Percentiles rank a stretch among this genome's conserved stretches.
These are phyloP conservation scores for Cyclotella kingstonii DNA, from an alignment of 108 stramenopile species.

Conservation along the genomic window DNA sequence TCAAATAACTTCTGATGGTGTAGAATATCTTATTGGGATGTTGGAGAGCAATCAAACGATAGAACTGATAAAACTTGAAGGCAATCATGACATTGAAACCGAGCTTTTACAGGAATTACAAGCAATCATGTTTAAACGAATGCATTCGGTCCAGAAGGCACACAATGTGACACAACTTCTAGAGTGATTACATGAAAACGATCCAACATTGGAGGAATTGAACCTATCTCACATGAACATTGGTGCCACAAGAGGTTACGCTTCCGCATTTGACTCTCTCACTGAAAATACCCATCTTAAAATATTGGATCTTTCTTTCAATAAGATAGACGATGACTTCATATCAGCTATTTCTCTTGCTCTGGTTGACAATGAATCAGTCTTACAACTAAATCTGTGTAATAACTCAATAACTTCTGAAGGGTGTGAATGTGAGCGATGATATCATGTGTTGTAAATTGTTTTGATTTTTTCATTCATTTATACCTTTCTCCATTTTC, in stretches of 20 bases:
- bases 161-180: not conserved
- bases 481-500: not conserved
- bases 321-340: conserved; percentile 31
- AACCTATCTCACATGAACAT: conserved; percentile 23
- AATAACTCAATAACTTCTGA: conserved; percentile 33
- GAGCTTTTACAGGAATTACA: conserved; percentile 8
- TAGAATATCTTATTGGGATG: conserved; percentile 23
- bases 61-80: conserved; percentile 11
- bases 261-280: conserved; percentile 19
- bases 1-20: conserved; percentile 26
- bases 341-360: conserved; percentile 24
- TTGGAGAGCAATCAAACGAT: conserved; percentile 28
- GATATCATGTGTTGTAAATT: not conserved
- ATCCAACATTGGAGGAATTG: conserved; percentile 22
- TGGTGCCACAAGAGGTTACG: conserved; percentile 5
- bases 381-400: conserved; percentile 20
- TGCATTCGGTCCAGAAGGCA: not conserved
- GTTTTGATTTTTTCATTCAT: not conserved
- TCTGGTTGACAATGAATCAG: conserved; percentile 21
- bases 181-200: conserved; percentile 12
- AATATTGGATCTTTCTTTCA: conserved; percentile 21
- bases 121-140: conserved; percentile 9
- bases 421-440: conserved; percentile 36
- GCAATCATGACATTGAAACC: conserved; percentile 13
- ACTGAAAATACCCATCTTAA: conserved; percentile 11